Evolutionary conservation across 1,139 yeast genomes (phyloP), one percentile per base, ranked within the genome.

Genomic region (Zygoascus meyerae): DNA sequence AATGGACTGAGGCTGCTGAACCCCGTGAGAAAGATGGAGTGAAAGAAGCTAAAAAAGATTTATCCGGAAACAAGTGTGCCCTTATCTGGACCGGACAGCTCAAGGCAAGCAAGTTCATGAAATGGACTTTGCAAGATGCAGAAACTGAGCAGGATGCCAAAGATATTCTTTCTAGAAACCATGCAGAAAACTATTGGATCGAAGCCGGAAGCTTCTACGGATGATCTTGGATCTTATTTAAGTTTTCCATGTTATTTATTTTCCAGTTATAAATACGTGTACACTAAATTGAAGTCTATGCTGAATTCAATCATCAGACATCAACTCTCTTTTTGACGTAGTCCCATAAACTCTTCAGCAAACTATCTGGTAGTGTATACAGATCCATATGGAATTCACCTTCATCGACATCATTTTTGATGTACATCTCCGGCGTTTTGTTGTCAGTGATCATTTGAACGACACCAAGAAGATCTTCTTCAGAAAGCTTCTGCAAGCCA

Each of bases 361-460:
- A 74, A 37, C 87, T 81, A 64, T 90, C 97, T 16, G 98, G 98
- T 58, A 92, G 74, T 38, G 97, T 90, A 66, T 81, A 90, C 59
- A 92, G 75, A 68, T 92, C 98, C 86, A 92, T 87, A 50, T 95
- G 90, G 66, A 92, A 92, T 70, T 92, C 98, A 44, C 98, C 98
- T 60, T 87, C 94, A 54, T 90, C 97, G 45, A 86, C 90, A 63
- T 92, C 96, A 67, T 92, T 92, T 65, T 90, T 89, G 61, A 92
- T 86, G 67, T 86, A 89, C 96, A 92, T 92, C 49, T 92, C 97
- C 42, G 86, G 82, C 14, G 97, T 89, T 66, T 87, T 81, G 69
- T 92, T 92, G 66, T 92, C 97, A 46, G 95, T 89, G 34, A 92
- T 95, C 97, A 92, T 90, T 68, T 92, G 97, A 46, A 92, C 97